Conservation (phyloP, 345 rosid species). For the Corchorus capsularis region DNA sequence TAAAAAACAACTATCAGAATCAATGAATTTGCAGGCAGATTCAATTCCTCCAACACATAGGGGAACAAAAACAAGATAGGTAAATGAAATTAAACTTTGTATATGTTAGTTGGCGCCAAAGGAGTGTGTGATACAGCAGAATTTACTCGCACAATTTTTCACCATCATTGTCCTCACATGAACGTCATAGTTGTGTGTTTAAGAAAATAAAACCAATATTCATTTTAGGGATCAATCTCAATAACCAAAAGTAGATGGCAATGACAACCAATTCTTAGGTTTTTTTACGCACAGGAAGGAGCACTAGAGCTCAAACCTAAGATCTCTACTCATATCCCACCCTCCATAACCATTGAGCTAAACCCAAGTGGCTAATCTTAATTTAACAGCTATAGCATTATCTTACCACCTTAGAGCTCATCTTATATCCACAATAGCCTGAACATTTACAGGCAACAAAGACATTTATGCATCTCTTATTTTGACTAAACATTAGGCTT, state of each 20-base stretch:
- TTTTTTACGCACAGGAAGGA: too few species aligned
- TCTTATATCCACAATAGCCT: neutral
- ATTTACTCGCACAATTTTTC: neutral
- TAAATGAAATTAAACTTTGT: neutral
- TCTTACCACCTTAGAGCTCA: neutral
- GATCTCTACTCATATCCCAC: too few species aligned
- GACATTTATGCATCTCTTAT: neutral
- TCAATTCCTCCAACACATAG: neutral
- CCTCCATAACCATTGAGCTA: too few species aligned
- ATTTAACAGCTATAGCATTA: neutral
- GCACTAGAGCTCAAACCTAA: too few species aligned
- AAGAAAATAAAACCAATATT: neutral
- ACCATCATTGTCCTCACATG: neutral
- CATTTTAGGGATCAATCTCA: neutral
- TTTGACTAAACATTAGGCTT: neutral
- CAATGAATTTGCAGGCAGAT: neutral
- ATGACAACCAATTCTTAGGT: neutral
- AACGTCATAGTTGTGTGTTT: neutral
- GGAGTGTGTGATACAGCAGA: neutral
- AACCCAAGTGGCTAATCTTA: too few species aligned
- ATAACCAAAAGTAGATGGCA: neutral
- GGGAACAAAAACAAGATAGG: neutral
- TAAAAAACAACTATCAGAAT: neutral
- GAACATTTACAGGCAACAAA: neutral
- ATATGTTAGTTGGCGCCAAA: neutral